These are phyloP conservation scores for Cystofilobasidium ferigula DNA, from an alignment of 768 basidiomycete genomes.

Conservation along the genomic window DNA sequence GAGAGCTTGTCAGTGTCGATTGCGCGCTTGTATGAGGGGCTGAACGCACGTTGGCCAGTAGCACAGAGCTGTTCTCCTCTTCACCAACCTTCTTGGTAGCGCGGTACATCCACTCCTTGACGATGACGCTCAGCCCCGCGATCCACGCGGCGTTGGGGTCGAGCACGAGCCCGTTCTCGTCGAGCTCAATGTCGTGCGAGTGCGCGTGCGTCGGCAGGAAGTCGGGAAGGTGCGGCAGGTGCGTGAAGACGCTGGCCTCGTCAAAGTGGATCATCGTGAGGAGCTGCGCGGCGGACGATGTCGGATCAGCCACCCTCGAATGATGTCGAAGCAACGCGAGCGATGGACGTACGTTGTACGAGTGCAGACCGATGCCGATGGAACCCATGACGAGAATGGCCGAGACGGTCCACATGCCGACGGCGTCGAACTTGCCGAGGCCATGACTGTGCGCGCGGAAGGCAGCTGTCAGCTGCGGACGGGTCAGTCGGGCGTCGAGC, in stretches of 20 bases:
- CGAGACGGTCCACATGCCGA: slow-evolving; percentile 84
- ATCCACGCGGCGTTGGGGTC: slow-evolving; percentile 98
- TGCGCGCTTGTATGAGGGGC: neutral
- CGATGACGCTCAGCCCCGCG: slow-evolving; percentile 62
- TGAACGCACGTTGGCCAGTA: slow-evolving; percentile 64
- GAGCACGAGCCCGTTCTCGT: slow-evolving; percentile 43
- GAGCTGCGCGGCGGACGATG: neutral
- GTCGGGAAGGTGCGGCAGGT: slow-evolving; percentile 44
- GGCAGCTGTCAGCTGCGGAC: neutral
- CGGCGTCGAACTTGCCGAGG: slow-evolving; percentile 86
- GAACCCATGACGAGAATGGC: slow-evolving; percentile 64
- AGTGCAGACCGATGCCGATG: slow-evolving; percentile 62
- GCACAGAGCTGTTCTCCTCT: slow-evolving; percentile 78
- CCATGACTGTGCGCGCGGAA: slow-evolving; percentile 38
- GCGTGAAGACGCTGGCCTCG: slow-evolving; percentile 30
- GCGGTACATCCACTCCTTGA: slow-evolving; percentile 89
- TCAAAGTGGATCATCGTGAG: slow-evolving; percentile 46
- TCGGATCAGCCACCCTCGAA: neutral
- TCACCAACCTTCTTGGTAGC: slow-evolving; percentile 80
- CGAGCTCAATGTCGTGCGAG: slow-evolving; percentile 43
- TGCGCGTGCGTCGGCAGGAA: slow-evolving; percentile 44
- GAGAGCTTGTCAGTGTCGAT: neutral
- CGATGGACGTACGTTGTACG: slow-evolving; percentile 44
- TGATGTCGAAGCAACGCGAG: neutral
- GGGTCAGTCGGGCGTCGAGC: neutral